Base-by-base conservation (phyloP, 2,329 filamentous ascomycete species). In the Aspergillus brunneoviolaceus region DNA sequence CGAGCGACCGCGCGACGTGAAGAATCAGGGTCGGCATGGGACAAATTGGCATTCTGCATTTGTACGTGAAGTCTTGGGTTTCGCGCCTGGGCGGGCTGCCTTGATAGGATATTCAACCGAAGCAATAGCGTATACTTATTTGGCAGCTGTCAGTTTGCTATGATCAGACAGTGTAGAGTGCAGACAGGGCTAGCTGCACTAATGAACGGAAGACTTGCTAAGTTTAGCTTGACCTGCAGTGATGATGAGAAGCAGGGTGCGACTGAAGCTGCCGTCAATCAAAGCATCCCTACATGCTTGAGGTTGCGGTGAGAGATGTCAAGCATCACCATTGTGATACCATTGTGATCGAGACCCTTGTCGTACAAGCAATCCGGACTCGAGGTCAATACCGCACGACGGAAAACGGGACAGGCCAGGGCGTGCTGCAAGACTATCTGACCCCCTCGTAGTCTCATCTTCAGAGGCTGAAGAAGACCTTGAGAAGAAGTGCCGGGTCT, bases 91-190 rank as follows among this genome's bases (percentile, higher is more conserved):
- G 29, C 21, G 29, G 49, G 19, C 29, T 61, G 58, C 54, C 58
- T 58, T 14, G 58, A 65, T 50, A 57, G 59, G 64, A 45, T 54
- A 57, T 65, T 50, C 51, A 33, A 45, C 52, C 52, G 58, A 64
- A 42, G 31, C 65, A 67, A 65, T 61, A 59, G 55, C 61, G 27
- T 47, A 31, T 48, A 47, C 12, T 33, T 51, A 35, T 55, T 55
- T 51, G 51, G 42, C 29, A 49, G 42, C 42, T 35, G 53, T 49
- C 53, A 35, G 19, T 55, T 55, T 33, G 16, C 42, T 55, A 29
- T 49, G 29, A 42, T 23, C 53, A 9, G 53, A 16, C 53, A 21
- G 25, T 25, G 49, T 29, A n/a, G 49, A 29, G 49, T n/a, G 49
- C 49, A 19, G 49, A 29, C 49, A 55, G 42, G 42, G 53, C 53